Evolutionary conservation across 2,329 filamentous ascomycete species (phyloP), one percentile per base, ranked within the genome.

Genomic region (Hymenoscyphus albidus): DNA sequence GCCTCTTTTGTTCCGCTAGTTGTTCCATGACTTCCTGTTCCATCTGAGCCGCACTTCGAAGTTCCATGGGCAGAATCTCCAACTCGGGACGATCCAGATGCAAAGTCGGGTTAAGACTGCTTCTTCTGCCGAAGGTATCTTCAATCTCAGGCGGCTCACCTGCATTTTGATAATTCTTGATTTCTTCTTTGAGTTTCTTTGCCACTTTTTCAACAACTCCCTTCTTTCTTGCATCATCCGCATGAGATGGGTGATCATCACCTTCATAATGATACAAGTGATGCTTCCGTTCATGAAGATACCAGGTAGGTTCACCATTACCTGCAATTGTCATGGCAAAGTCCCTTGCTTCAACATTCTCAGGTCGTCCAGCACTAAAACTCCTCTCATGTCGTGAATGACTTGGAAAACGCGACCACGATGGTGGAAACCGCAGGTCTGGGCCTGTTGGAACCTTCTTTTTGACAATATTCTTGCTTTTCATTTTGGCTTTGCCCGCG

Each of bases 381-480:
- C 58, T 67, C 38, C 73, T 67, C 57, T 70, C 67, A n/a, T 65
- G 42, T 1, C 73, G 70, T 55, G 64, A 66, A 42, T 74, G 72
- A 38, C 69, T 74, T 3, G 70, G 68, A 56, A 67, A 75, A 22
- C 67, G 65, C 48, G 72, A 68, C 74, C 74, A 75, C 10, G 68
- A 64, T 7, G 64, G 64, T 16, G 74, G 74, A 61, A 69, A 73
- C 56, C 69, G 65, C 13, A 55, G 62, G 56, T 71, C 69, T 7
- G 69, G 67, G 9, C 64, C 67, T 1, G 63, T 62, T 12, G 67
- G 61, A 38, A 67, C 69, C 9, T 60, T 59, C 32, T 67, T 68
- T 58, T 68, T 69, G 40, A 69, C 64, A 42, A 72, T 69, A 31
- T 68, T 69, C 56, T 58, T 70, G 16, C 68, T 70, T 59, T 70